Percentiles rank a stretch among this genome's conserved stretches.
Evolutionary conservation across 1,139 yeast species (phyloP).

Genomic region (Yamadazyma songkhlaensis): DNA sequence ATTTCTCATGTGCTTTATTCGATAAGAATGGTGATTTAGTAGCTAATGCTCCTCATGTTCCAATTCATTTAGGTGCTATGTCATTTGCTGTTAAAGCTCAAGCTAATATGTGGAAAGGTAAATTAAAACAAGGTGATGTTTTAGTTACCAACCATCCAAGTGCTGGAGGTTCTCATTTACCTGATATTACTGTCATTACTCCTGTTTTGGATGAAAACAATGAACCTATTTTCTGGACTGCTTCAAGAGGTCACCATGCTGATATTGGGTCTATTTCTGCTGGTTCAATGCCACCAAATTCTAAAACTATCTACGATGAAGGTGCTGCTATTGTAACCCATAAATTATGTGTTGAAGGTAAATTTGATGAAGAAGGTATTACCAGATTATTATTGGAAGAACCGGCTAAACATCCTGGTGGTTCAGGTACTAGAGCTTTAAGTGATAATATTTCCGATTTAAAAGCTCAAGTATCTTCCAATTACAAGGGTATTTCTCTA

Average conservation of each 20-base stretch:
- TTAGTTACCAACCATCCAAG: constrained; percentile 76
- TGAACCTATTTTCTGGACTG: constrained; percentile 42
- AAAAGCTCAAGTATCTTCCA: constrained; percentile 45
- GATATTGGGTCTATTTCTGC: constrained; percentile 47
- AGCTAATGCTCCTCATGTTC: constrained; percentile 87
- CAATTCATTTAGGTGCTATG: constrained; percentile 87
- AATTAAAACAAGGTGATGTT: constrained; percentile 67
- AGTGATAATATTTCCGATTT: constrained; percentile 42
- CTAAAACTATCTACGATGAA: constrained; percentile 43
- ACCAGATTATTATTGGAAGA: constrained; percentile 36
- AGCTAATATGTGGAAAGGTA: constrained; percentile 59
- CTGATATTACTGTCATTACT: constrained; percentile 80
- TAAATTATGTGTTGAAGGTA: constrained; percentile 35
- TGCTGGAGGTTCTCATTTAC: constrained; percentile 80
- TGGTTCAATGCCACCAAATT: constrained; percentile 48
- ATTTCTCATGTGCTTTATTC: constrained; percentile 82
- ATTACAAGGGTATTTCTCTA: constrained; percentile 39
- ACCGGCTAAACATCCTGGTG: constrained; percentile 46
- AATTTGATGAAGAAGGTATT: constrained; percentile 41
- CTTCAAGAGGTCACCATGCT: constrained; percentile 48
- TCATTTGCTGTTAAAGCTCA: constrained; percentile 77
- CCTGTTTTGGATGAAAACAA: constrained; percentile 42
- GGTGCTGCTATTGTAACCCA: constrained; percentile 44
- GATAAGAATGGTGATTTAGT: constrained; percentile 73
- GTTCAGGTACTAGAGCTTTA: constrained; percentile 43